phyloP scores from a whole-genome alignment of 306 rosid species.

The Prunus mongolica region DNA sequence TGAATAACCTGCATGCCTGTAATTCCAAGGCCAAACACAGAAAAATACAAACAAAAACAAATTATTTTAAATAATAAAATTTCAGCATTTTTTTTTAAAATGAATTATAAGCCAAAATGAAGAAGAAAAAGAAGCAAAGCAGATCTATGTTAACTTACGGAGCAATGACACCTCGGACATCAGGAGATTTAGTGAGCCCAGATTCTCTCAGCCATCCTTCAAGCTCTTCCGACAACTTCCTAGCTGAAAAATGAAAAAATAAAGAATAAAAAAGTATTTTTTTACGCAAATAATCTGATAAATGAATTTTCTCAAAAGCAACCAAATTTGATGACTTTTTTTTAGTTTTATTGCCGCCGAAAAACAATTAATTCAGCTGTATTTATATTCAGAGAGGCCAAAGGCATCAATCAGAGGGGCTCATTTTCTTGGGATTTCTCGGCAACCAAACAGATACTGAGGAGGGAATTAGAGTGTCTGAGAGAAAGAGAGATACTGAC shows the following conservation, averaged over 20 bases:
- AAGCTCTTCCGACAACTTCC: conserved; percentile 56
- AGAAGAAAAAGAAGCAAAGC: neutral
- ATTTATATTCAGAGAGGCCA: neutral
- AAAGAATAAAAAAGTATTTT: neutral
- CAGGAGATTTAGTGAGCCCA: conserved; percentile 62
- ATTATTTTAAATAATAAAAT: neutral
- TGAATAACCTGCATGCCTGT: conserved; percentile 97
- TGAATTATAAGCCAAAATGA: neutral
- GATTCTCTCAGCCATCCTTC: conserved; percentile 71
- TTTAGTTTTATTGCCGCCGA: neutral
- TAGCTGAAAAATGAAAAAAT: conserved; percentile 39
- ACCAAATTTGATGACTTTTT: neutral
- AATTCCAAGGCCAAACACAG: conserved; percentile 21
- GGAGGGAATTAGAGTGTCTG: too few species aligned
- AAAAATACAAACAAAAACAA: neutral
- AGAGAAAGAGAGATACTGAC: conserved; percentile 39
- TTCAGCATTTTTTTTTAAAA: neutral
- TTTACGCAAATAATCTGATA: neutral
- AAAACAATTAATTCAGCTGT: neutral
- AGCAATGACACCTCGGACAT: conserved; percentile 86
- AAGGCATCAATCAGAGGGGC: neutral
- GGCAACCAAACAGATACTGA: neutral
- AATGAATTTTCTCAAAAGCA: neutral
- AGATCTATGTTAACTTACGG: conserved; percentile 55
- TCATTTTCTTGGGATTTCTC: neutral